phyloP scores from a whole-genome alignment of 805 yeast species.

The Hanseniaspora vineae region DNA sequence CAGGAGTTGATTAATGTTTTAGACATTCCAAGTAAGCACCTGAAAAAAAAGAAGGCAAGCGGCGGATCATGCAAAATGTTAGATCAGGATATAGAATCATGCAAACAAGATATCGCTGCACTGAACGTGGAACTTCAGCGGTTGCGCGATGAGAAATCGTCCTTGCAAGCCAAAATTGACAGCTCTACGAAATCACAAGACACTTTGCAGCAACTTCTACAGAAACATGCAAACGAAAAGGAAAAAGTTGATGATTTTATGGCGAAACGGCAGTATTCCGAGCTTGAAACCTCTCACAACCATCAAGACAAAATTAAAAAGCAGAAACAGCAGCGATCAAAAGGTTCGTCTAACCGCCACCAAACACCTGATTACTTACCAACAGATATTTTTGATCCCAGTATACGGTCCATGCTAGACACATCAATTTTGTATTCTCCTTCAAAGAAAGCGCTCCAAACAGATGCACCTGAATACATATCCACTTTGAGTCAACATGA shows the following conservation, averaged over 20 bases:
- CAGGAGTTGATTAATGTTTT: too few species aligned
- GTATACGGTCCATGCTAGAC: conserved; percentile 12
- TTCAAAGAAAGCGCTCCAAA: conserved; percentile 9
- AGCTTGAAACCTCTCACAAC: too few species aligned
- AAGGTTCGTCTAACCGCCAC: too few species aligned
- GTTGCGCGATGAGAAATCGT: conserved; percentile 6
- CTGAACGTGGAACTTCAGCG: conserved; percentile 18
- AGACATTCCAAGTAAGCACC: too few species aligned
- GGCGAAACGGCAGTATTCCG: too few species aligned
- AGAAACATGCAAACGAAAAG: too few species aligned
- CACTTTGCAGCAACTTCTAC: conserved; percentile 1
- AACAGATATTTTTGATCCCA: conserved; percentile 17
- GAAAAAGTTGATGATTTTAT: too few species aligned
- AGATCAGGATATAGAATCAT: neutral
- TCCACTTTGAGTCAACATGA: neutral
- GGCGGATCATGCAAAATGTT: neutral
- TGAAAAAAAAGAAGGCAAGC: too few species aligned
- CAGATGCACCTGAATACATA: neutral
- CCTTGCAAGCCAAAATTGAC: too few species aligned
- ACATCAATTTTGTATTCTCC: conserved; percentile 19
- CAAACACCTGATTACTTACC: conserved; percentile 6
- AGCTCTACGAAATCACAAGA: too few species aligned
- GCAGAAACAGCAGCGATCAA: too few species aligned
- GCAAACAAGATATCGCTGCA: conserved; percentile 25
- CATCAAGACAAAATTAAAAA: too few species aligned